phyloP scores from a whole-genome alignment of 2,329 filamentous ascomycete genomes.

The Aaosphaeria arxii region DNA sequence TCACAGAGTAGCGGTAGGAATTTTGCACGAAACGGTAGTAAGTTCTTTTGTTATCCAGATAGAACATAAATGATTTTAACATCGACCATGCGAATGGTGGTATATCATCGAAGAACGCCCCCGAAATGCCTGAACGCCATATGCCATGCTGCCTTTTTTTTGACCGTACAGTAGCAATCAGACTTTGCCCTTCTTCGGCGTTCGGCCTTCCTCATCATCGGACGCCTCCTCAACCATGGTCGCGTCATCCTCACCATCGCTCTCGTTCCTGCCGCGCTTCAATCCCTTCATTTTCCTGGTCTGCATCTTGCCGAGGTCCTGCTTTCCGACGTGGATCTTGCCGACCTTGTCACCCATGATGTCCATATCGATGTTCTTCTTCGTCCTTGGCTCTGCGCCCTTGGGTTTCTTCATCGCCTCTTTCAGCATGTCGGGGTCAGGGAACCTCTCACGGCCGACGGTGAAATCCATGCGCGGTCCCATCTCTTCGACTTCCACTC shows the following conservation, averaged over 20 bases:
- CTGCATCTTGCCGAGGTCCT: constrained; percentile 84
- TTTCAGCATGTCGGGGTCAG: constrained; percentile 78
- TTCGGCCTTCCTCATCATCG: constrained; percentile 19
- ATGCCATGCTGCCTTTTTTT: constrained; percentile 1
- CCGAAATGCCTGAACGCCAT: constrained; percentile 4
- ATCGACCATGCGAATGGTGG: background rate
- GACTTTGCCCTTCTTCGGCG: constrained; percentile 24
- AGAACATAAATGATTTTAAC: background rate
- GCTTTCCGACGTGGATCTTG: constrained; percentile 84
- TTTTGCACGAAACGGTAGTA: no score
- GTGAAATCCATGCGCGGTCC: constrained; percentile 91
- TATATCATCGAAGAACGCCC: constrained; percentile 1
- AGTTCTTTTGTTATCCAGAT: no score
- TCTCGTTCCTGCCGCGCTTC: constrained; percentile 72
- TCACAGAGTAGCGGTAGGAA: no score
- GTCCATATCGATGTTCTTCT: constrained; percentile 96
- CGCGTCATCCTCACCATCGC: constrained; percentile 23
- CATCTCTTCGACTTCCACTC: constrained; percentile 93
- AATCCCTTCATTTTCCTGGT: constrained; percentile 99
- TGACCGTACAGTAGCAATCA: constrained; percentile 4
- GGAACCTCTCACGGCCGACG: constrained; percentile 74
- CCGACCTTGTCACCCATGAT: constrained; percentile 95
- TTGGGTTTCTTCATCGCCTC: constrained; percentile 85
- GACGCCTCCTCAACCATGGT: constrained; percentile 16
- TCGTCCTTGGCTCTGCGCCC: constrained; percentile 69